Evolutionary conservation across 2,329 filamentous ascomycete genomes (phyloP), one percentile per base, ranked within the genome.

Genomic region (Colletotrichum karsti): DNA sequence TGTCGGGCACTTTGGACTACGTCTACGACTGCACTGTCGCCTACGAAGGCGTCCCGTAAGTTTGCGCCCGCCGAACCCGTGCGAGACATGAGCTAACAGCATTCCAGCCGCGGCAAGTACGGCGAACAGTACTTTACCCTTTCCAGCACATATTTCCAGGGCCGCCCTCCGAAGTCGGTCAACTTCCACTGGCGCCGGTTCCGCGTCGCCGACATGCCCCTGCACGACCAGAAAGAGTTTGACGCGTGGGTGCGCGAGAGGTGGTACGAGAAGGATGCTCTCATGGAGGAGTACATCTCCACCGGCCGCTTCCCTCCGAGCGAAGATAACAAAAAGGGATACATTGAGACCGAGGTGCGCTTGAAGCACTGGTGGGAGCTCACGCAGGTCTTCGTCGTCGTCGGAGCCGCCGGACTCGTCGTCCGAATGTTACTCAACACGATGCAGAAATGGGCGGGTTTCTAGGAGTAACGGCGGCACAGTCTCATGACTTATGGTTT

Each of bases 151-250:
- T 97, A 96, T 77, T 91, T 98, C 70, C 90, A 96, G 78, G 95
- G 96, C 12, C 90, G 93, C 1, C 92, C 95, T 1, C 96, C 95
- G 2, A 97, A 95, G 77, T 97, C 94, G 2, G 95, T 98, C 74
- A 98, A 98, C 80, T 95, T 98, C 84, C 92, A 97, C 80, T 99
- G 95, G 94, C 90, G 96, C 59, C 90, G 94, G 9, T 98, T 97
- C 80, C 88, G 88, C 35, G 77, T 98, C 13, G 87, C 87, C 22
- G 90, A 94, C 20, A 97, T 99, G 46, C 95, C 95, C 0, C 86
- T 97, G 9, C 87, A 94, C 33, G 88, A 91, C 72, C 85, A 87
- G 15, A 87, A 92, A 42, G 84, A 87, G 7, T 99, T 99, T 74
- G 94, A 97, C 64, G 74, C 85, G 3, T 99, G 96, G 96, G 84